Evolutionary conservation across 805 yeast genomes (phyloP).

Genomic region (Saturnispora dispora): DNA sequence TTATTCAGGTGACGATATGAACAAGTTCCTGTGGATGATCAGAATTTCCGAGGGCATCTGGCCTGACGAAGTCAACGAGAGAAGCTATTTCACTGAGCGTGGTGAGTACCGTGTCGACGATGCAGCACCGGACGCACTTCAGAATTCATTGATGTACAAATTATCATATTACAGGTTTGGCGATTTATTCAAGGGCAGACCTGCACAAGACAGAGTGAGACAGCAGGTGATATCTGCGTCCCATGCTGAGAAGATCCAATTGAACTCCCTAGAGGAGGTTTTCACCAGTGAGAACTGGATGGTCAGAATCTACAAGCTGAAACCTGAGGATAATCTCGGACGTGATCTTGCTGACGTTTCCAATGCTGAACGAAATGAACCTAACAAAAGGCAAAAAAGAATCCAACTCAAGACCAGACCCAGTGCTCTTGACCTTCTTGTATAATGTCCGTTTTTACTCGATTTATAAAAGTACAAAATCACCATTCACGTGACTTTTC

Average conservation of each 20-base stretch:
- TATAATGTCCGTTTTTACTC: neutral
- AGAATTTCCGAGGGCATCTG: slow-evolving; percentile 98
- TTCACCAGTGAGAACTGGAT: slow-evolving; percentile 96
- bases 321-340: slow-evolving; percentile 80
- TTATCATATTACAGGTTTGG: slow-evolving; percentile 84
- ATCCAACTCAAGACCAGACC: slow-evolving; percentile 23
- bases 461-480: neutral
- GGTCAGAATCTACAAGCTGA: slow-evolving; percentile 87
- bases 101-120: slow-evolving; percentile 89
- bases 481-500: neutral
- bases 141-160: slow-evolving; percentile 86
- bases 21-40: slow-evolving; percentile 98
- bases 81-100: slow-evolving; percentile 68
- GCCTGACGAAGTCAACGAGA: slow-evolving; percentile 95
- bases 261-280: slow-evolving; percentile 84
- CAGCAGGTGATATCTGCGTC: slow-evolving; percentile 42
- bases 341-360: slow-evolving; percentile 60
- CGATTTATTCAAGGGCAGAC: slow-evolving; percentile 54
- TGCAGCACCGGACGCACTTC: slow-evolving; percentile 77
- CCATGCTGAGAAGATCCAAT: slow-evolving; percentile 36
- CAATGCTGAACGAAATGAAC: slow-evolving; percentile 34
- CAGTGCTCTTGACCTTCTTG: slow-evolving; percentile 17
- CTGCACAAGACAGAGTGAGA: slow-evolving; percentile 79
- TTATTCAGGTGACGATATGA: slow-evolving; percentile 91
- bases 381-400: slow-evolving; percentile 23